Conservation (phyloP, 306 rosid species). For the Mimosa bimucronata region DNA sequence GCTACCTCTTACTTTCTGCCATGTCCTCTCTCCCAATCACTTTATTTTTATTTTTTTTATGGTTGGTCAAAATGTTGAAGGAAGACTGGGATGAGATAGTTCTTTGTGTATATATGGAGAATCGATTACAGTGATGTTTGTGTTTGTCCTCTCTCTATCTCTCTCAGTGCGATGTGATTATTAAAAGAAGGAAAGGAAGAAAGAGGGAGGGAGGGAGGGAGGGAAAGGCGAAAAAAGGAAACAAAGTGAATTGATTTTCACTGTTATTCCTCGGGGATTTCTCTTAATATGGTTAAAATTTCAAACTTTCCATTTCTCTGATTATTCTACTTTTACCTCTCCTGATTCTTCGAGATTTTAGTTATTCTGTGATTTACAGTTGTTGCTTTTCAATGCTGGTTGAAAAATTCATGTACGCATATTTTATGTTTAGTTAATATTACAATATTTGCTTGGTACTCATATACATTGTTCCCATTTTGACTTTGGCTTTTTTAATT, state of each 20-base stretch:
- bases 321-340: not conserved
- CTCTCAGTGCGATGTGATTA: not conserved
- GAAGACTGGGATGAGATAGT: not conserved
- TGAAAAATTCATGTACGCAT: too few relatives aligned
- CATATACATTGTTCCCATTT: too few relatives aligned
- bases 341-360: not conserved
- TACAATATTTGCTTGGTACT: too few relatives aligned
- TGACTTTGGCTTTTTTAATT: too few relatives aligned
- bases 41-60: constrained; percentile 9
- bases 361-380: not conserved
- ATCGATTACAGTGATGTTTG: not conserved
- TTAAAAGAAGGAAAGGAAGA: not conserved
- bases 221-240: not conserved
- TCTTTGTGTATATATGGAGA: not conserved
- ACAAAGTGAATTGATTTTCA: constrained; percentile 5
- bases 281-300: not conserved
- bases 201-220: too few relatives aligned
- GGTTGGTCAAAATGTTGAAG: constrained; percentile 37
- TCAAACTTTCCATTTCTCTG: not conserved
- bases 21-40: not conserved
- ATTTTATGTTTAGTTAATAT: too few relatives aligned
- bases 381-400: not conserved
- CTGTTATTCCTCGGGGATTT: not conserved
- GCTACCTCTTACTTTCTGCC: constrained; percentile 1
- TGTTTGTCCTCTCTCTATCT: not conserved